phyloP scores from a whole-genome alignment of 129 eudicot species.

The Scalesia atractyloides region DNA sequence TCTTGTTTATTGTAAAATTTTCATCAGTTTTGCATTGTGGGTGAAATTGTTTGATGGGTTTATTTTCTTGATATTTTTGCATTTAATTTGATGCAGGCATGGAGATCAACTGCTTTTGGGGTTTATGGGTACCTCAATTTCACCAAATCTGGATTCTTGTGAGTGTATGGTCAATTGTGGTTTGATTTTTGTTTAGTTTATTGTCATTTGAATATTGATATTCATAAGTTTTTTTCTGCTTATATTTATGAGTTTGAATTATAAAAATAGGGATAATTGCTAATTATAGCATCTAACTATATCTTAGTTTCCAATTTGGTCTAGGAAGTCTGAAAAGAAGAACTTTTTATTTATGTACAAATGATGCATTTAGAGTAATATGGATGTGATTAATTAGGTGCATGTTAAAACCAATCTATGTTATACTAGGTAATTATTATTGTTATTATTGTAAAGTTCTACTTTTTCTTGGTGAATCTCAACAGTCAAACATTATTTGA shows the following conservation, averaged over 20 bases:
- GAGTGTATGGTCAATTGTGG: slow-evolving; percentile 30
- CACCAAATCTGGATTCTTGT: slow-evolving; percentile 82
- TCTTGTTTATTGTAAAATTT: not conserved
- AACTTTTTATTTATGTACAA: not conserved
- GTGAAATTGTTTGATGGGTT: not conserved
- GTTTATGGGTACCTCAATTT: slow-evolving; percentile 86
- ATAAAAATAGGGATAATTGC: not conserved
- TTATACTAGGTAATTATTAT: too few relatives aligned
- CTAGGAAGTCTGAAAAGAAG: not conserved
- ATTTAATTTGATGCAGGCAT: slow-evolving; percentile 42
- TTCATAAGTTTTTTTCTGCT: not conserved
- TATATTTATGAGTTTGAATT: not conserved
- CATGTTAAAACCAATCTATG: not conserved
- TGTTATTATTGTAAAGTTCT: too few relatives aligned
- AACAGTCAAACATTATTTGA: not conserved
- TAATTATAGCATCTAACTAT: not conserved
- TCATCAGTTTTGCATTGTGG: slow-evolving; percentile 6
- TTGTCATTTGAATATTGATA: not conserved
- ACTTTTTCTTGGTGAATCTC: not conserved
- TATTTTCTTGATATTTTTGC: not conserved
- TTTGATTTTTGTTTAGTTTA: slow-evolving; percentile 8
- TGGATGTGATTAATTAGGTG: not conserved
- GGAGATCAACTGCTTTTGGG: slow-evolving; percentile 91
- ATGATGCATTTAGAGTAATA: not conserved
- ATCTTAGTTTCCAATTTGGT: not conserved